phyloP scores from a whole-genome alignment of 1,139 yeast species.

The Pichia norvegensis region DNA sequence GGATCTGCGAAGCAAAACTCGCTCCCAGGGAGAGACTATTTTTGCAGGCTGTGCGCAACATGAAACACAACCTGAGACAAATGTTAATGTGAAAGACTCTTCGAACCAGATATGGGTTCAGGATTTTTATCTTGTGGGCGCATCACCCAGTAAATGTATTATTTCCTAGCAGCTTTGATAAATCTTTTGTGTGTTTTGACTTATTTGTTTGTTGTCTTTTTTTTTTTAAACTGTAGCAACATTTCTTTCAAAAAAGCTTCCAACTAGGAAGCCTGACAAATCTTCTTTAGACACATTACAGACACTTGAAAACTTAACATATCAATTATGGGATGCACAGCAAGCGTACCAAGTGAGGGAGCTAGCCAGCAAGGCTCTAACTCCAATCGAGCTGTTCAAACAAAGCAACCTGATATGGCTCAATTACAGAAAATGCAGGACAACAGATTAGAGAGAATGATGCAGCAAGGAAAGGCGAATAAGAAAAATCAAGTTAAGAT shows the following conservation, averaged over 20 bases:
- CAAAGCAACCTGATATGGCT: constrained; percentile 16
- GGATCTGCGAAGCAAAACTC: not conserved
- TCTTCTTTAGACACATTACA: not conserved
- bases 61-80: constrained; percentile 11
- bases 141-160: not conserved
- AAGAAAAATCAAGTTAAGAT: constrained; percentile 54
- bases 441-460: constrained; percentile 47
- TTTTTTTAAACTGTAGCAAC: no score
- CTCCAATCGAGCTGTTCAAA: not conserved
- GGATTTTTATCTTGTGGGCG: not conserved
- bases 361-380: not conserved
- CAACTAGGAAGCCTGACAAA: not conserved
- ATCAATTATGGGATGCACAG: constrained; percentile 1
- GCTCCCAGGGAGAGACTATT: not conserved
- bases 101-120: no score
- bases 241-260: not conserved
- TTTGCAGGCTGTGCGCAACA: constrained; percentile 12
- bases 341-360: not conserved
- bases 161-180: no score
- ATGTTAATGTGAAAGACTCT: no score
- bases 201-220: not conserved
- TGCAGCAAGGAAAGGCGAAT: constrained; percentile 46
- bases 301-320: no score
- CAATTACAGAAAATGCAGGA: constrained; percentile 22
- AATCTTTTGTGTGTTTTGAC: not conserved